Evolutionary conservation across 495 filamentous ascomycete genomes (phyloP).

Genomic region (Aspergillus affinis): DNA sequence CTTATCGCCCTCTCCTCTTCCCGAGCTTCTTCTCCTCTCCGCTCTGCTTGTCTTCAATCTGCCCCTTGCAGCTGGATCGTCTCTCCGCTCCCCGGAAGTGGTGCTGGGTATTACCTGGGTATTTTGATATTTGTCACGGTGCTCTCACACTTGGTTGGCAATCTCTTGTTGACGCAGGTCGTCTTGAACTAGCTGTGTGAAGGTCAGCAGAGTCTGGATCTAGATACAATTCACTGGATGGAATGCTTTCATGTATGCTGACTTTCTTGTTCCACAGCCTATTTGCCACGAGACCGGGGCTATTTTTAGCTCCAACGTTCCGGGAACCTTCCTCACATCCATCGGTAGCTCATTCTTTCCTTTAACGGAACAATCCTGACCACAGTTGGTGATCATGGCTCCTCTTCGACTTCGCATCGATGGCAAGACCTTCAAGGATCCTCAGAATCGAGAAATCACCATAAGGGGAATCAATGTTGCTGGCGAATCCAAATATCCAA

Average conservation of each 20-base stretch:
- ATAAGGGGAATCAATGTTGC: conserved; percentile 70
- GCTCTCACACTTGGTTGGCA: background rate
- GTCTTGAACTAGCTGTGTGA: background rate
- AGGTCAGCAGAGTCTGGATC: background rate
- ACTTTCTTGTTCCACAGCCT: background rate
- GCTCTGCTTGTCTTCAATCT: background rate
- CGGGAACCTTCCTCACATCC: background rate
- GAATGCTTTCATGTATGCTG: background rate
- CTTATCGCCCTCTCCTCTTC: conserved; percentile 13
- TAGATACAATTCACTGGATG: background rate
- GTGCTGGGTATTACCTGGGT: background rate
- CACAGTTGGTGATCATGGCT: conserved; percentile 30
- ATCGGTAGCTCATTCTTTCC: background rate
- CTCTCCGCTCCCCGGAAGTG: background rate
- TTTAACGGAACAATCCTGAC: background rate
- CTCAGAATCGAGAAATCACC: conserved; percentile 65
- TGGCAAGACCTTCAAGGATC: conserved; percentile 74
- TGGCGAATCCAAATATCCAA: conserved; percentile 71
- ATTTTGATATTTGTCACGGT: background rate
- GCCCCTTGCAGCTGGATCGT: background rate
- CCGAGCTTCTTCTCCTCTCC: conserved; percentile 9
- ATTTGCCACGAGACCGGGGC: background rate
- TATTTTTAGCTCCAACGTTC: background rate
- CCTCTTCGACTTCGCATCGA: conserved; percentile 68
- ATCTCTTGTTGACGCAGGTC: background rate